A percentile compares a stretch with the other conserved stretches of the same genome.
phyloP scores from a whole-genome alignment of 1,284 basidiomycete genomes.

The Ustilago bromivora region DNA sequence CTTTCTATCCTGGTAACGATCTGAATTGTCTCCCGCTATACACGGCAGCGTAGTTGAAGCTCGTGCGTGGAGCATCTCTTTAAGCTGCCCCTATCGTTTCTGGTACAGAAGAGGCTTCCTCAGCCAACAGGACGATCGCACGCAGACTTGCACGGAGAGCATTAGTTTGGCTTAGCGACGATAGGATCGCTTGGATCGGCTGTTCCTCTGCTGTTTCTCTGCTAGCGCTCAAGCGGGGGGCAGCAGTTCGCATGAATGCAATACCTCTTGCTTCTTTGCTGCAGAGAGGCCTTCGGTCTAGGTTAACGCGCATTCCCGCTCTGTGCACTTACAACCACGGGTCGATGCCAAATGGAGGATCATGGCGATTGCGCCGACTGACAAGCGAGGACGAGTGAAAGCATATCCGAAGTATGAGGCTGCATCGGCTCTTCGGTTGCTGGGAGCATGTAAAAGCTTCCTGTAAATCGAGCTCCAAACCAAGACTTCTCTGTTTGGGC shows the following conservation, averaged over 20 bases:
- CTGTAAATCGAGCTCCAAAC: background rate
- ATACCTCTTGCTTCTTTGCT: background rate
- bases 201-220: background rate
- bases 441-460: background rate
- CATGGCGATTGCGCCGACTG: conserved; percentile 1
- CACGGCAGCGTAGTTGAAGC: background rate
- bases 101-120: background rate
- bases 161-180: background rate
- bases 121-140: background rate
- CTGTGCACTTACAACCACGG: background rate
- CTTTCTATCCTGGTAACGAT: background rate
- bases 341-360: background rate
- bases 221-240: background rate
- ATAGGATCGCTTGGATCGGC: conserved; percentile 8
- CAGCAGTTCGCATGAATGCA: background rate
- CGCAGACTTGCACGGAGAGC: background rate
- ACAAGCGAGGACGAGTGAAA: conserved; percentile 1
- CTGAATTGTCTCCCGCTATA: background rate
- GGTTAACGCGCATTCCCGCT: background rate
- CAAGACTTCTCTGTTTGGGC: background rate
- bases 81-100: background rate
- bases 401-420: conserved; percentile 1
- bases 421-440: conserved; percentile 5
- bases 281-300: background rate
- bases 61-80: background rate